Percentiles rank a stretch among this genome's conserved stretches.
These are phyloP conservation scores for Carex kokanica DNA, from an alignment of 176 grass and related monocot genomes.

Conservation along the genomic window DNA sequence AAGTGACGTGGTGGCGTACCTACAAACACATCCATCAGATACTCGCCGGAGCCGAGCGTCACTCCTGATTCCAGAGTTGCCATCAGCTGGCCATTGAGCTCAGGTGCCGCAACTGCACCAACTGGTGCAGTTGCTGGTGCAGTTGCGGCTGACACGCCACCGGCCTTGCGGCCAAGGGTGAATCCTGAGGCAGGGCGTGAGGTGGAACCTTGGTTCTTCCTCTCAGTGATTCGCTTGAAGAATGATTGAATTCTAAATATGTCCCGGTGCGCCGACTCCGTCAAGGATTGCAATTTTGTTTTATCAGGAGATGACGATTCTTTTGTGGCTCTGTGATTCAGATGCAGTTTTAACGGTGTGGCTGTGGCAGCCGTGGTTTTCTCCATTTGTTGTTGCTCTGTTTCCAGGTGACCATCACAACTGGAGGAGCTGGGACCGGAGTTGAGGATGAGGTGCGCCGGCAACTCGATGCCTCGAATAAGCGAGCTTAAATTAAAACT, in stretches of 20 bases:
- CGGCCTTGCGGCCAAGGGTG: background rate
- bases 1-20: constrained; percentile 81
- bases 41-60: constrained; percentile 74
- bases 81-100: constrained; percentile 56
- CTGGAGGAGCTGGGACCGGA: constrained; percentile 32
- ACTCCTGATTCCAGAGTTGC: constrained; percentile 79
- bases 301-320: constrained; percentile 17
- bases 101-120: constrained; percentile 23
- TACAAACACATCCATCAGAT: constrained; percentile 80
- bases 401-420: constrained; percentile 45
- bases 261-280: constrained; percentile 54
- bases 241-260: constrained; percentile 52
- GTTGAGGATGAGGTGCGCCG: constrained; percentile 40
- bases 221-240: constrained; percentile 5
- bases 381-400: constrained; percentile 17
- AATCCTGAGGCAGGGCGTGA: background rate
- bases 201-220: background rate
- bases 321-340: constrained; percentile 33
- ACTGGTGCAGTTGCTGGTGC: too few species aligned
- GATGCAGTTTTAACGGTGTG: constrained; percentile 55
- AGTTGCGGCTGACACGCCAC: background rate
- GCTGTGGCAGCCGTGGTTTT: constrained; percentile 5
- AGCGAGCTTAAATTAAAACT: constrained; percentile 27
- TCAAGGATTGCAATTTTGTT: constrained; percentile 39
- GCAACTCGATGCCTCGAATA: constrained; percentile 63